phyloP scores from a whole-genome alignment of 2,329 filamentous ascomycete species.

The Calonectria hawksworthii region DNA sequence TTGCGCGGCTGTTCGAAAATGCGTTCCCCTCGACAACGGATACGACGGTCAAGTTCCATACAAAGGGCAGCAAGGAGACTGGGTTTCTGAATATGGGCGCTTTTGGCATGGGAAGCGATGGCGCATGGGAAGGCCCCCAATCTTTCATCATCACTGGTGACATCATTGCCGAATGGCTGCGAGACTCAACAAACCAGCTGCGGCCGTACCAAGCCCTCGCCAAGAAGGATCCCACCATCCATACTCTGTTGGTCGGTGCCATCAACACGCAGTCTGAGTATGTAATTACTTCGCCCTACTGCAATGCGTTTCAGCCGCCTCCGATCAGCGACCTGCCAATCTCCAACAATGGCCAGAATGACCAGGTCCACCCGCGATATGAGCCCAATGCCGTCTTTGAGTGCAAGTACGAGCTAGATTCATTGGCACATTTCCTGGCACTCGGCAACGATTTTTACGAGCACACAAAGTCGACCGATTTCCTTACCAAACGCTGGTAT shows the following conservation, averaged over 20 bases:
- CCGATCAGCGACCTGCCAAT: slow-evolving; percentile 81
- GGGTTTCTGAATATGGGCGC: slow-evolving; percentile 53
- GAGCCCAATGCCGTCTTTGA: slow-evolving; percentile 91
- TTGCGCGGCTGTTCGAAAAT: slow-evolving; percentile 95
- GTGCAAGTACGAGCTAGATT: slow-evolving; percentile 99
- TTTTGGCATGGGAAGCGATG: slow-evolving; percentile 59
- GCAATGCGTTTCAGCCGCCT: slow-evolving; percentile 97
- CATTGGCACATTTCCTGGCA: slow-evolving; percentile 90
- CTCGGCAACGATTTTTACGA: slow-evolving; percentile 89
- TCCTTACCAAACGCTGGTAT: slow-evolving; percentile 84
- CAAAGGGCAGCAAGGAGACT: slow-evolving; percentile 67
- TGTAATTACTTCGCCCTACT: slow-evolving; percentile 94
- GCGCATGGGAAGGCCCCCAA: slow-evolving; percentile 86
- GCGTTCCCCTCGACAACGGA: slow-evolving; percentile 89
- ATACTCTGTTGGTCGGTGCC: slow-evolving; percentile 87
- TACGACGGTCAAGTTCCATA: slow-evolving; percentile 91
- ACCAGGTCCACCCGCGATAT: slow-evolving; percentile 87
- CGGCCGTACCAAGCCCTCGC: slow-evolving; percentile 90
- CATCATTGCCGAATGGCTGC: slow-evolving; percentile 93
- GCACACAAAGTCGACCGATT: slow-evolving; percentile 82
- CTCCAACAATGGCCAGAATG: slow-evolving; percentile 84
- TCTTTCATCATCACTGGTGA: slow-evolving; percentile 95
- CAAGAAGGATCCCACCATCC: slow-evolving; percentile 83
- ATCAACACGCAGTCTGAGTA: slow-evolving; percentile 98
- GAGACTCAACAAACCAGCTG: slow-evolving; percentile 94